Evolutionary conservation across 495 filamentous ascomycete genomes (phyloP), one percentile per base, ranked within the genome.

Genomic region (Xylaria scruposa): DNA sequence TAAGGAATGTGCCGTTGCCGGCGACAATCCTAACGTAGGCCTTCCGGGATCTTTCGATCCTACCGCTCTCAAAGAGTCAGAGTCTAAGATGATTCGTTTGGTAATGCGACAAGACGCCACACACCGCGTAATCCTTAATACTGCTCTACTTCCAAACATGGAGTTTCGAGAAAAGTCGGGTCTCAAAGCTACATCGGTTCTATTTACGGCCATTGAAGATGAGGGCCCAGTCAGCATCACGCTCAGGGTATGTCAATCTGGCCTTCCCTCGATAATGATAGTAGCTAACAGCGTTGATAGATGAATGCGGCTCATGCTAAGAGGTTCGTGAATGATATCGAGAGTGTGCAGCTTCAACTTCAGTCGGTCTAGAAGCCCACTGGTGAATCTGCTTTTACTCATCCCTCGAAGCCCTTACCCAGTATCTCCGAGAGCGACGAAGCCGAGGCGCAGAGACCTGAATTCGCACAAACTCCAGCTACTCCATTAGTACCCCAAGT

Each of bases 31-130:
- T 38, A 83, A 83, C 0, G 67, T 74, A 29, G 75, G 82, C 31
- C 77, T 84, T 36, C 78, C 85, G 7, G 78, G 77, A 24, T 81
- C 79, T 12, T 88, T 88, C 61, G 85, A 87, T 66, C 80, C 79
- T n/a, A 87, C 86, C 10, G 81, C 77, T 15, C 77, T 86, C 7
- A 81, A 83, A 19, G 81, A 82, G n/a, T 81, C 81, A 31, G 81
- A 83, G 21, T 73, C 76, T 36, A 85, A 83, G 70, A 78, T 83
- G 31, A 89, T 89, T 13, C 90, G 94, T 31, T 87, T 97, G 75
- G 88, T 97, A 70, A 94, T 97, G 91, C 89, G 94, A 6, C 93
- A 95, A 54, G 93, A 97, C 72, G 92, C 92, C 51, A 92, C 91
- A 6, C 86, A 91, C 67, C 88, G 93, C n/a, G 90, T 97, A n/a